A percentile compares a stretch with the other conserved stretches of the same genome.
These are phyloP conservation scores for Nemania abortiva DNA, from an alignment of 2,329 filamentous ascomycete genomes.

Conservation along the genomic window DNA sequence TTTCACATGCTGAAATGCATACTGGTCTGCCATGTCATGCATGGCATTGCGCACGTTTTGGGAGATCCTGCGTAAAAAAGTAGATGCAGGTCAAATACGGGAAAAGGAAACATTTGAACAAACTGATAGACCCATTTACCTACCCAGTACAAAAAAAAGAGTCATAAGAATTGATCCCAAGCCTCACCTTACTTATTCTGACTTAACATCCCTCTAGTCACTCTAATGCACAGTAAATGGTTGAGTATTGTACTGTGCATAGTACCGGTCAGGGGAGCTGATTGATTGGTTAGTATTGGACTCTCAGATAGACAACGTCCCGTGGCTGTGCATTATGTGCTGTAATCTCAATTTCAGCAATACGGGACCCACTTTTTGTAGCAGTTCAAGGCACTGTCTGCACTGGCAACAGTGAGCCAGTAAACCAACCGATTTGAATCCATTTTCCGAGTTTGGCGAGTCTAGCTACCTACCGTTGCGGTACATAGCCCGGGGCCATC, in stretches of 20 bases:
- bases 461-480: not conserved
- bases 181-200: not conserved
- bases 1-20: not conserved
- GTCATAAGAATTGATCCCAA: not conserved
- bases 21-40: not conserved
- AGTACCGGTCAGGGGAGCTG: not conserved
- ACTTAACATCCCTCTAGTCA: no score
- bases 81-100: not conserved
- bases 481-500: not conserved
- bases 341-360: slow-evolving; percentile 33
- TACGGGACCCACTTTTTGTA: slow-evolving; percentile 16
- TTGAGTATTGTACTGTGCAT: no score
- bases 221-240: no score
- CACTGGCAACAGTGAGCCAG: not conserved
- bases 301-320: not conserved
- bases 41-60: not conserved
- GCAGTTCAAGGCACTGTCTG: slow-evolving; percentile 10
- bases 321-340: slow-evolving; percentile 31
- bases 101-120: not conserved
- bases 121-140: not conserved
- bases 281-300: not conserved
- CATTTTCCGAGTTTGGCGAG: no score
- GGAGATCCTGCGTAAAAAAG: not conserved
- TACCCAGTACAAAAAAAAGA: not conserved
- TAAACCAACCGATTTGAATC: not conserved